phyloP scores from a whole-genome alignment of 176 grass and related monocot genomes.

The Thinopyrum elongatum region DNA sequence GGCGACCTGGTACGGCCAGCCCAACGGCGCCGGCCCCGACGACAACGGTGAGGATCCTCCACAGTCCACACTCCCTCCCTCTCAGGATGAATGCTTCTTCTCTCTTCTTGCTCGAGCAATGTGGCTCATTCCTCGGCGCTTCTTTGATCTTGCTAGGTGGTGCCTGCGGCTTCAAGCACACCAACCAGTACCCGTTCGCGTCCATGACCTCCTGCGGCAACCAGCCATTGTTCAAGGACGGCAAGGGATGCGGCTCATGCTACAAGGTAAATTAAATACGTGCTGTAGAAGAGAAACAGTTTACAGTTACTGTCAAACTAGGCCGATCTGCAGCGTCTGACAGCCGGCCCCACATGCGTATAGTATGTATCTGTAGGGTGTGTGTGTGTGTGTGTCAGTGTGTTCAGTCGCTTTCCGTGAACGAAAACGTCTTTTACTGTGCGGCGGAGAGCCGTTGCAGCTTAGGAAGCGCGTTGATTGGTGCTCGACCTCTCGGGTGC shows the following conservation, averaged over 20 bases:
- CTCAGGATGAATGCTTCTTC: background rate
- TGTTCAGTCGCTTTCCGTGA: slow-evolving; percentile 12
- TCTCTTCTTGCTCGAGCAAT: background rate
- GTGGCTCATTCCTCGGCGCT: background rate
- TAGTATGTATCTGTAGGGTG: background rate
- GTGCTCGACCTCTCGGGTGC: background rate
- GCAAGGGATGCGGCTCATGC: slow-evolving; percentile 89
- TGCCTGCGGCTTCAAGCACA: slow-evolving; percentile 82
- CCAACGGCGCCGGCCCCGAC: slow-evolving; percentile 69
- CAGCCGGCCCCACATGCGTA: background rate
- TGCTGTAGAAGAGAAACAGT: background rate
- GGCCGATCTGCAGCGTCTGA: slow-evolving; percentile 6
- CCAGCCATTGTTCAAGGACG: slow-evolving; percentile 75
- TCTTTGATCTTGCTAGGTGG: slow-evolving; percentile 42
- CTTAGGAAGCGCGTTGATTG: background rate
- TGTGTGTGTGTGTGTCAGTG: no score
- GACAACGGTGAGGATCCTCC: slow-evolving; percentile 53
- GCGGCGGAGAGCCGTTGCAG: slow-evolving; percentile 19
- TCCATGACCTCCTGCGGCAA: slow-evolving; percentile 85
- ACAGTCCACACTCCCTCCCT: background rate
- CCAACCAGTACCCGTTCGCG: slow-evolving; percentile 63
- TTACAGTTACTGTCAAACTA: slow-evolving; percentile 1
- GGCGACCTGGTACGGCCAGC: slow-evolving; percentile 91
- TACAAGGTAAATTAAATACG: slow-evolving; percentile 47
- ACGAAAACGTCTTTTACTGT: background rate